Percentiles rank a stretch among this genome's conserved stretches.
These are phyloP conservation scores for Infundibulicybe gibba DNA, from an alignment of 768 basidiomycete genomes.

Conservation along the genomic window DNA sequence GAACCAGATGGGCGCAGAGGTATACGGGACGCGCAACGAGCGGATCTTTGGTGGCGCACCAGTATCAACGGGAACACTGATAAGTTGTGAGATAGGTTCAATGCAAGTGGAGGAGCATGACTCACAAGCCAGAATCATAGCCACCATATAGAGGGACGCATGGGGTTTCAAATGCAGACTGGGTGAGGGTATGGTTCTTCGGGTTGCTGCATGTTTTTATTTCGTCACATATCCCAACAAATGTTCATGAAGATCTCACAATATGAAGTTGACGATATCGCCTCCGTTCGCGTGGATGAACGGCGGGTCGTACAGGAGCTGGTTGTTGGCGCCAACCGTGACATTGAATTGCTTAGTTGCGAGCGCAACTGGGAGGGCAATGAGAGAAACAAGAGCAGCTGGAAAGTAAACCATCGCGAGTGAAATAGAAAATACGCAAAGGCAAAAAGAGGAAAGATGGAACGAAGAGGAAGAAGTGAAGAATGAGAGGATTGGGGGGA, in stretches of 20 bases:
- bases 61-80: constrained; percentile 31
- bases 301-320: constrained; percentile 27
- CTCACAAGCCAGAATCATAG: constrained; percentile 32
- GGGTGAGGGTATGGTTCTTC: constrained; percentile 45
- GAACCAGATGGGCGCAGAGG: constrained; percentile 42
- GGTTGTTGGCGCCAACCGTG: constrained; percentile 29
- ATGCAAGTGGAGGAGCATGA: not conserved
- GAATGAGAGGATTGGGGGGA: not conserved
- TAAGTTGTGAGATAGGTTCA: not conserved
- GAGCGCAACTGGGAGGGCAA: constrained; percentile 22
- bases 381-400: constrained; percentile 14
- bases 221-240: not conserved
- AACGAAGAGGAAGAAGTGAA: not conserved
- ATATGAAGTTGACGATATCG: constrained; percentile 44
- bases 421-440: not conserved
- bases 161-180: constrained; percentile 38
- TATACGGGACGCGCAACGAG: constrained; percentile 31
- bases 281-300: constrained; percentile 37
- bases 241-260: constrained; percentile 34
- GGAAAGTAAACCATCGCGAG: not conserved
- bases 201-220: constrained; percentile 27
- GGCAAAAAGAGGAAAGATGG: not conserved
- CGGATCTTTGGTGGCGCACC: constrained; percentile 31
- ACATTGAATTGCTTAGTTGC: constrained; percentile 23
- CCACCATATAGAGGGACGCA: constrained; percentile 21